Conservation (phyloP, 1,284 basidiomycete species). For the Termitomyces sp. region DNA sequence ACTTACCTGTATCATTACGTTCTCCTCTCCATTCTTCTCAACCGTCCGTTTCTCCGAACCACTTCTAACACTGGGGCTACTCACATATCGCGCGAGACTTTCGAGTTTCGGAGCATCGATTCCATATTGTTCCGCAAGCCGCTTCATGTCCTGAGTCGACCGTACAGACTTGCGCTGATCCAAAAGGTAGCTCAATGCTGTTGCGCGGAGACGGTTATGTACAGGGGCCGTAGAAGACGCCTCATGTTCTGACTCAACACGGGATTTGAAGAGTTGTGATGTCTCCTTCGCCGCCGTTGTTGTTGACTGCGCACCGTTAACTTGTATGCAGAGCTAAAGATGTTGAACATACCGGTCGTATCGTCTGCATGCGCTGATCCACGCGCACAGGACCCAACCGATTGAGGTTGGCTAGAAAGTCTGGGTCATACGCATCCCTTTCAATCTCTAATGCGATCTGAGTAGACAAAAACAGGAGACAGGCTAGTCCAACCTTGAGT, state of each 20-base stretch:
- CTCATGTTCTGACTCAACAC: slow-evolving; percentile 50
- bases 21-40: slow-evolving; percentile 58
- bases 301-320: slow-evolving; percentile 9
- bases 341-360: slow-evolving; percentile 46
- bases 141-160: slow-evolving; percentile 40
- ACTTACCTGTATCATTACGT: slow-evolving; percentile 53
- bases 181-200: slow-evolving; percentile 56
- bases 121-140: slow-evolving; percentile 51
- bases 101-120: slow-evolving; percentile 55
- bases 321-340: neutral
- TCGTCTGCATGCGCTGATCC: slow-evolving; percentile 56
- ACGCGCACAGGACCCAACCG: slow-evolving; percentile 71
- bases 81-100: slow-evolving; percentile 58
- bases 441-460: slow-evolving; percentile 48
- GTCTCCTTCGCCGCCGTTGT: slow-evolving; percentile 29
- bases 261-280: slow-evolving; percentile 47
- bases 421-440: slow-evolving; percentile 68
- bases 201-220: slow-evolving; percentile 50
- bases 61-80: slow-evolving; percentile 63
- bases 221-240: slow-evolving; percentile 35
- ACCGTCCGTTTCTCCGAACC: slow-evolving; percentile 43
- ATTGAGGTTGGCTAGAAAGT: slow-evolving; percentile 69
- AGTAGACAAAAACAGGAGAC: neutral
- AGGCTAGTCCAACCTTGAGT: slow-evolving; percentile 41
- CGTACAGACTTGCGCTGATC: slow-evolving; percentile 58